A percentile compares a stretch with the other conserved stretches of the same genome.
Conservation (phyloP, 768 basidiomycete genomes). For the Lepiota venenata region DNA sequence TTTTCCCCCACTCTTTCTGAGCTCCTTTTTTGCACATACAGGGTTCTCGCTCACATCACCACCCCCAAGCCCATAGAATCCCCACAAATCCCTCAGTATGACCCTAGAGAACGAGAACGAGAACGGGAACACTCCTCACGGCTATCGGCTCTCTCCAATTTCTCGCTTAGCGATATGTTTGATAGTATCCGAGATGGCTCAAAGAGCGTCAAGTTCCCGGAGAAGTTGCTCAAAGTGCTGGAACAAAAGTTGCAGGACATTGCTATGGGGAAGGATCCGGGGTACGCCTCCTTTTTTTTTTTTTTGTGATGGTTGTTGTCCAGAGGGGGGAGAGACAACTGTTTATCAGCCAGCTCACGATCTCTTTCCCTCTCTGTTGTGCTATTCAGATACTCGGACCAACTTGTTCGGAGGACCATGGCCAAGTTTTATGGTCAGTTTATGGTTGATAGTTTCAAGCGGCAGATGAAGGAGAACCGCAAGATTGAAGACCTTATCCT, state of each 20-base stretch:
- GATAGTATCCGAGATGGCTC: slow-evolving; percentile 55
- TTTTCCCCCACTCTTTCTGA: background rate
- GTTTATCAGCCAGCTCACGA: background rate
- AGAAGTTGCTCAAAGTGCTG: slow-evolving; percentile 88
- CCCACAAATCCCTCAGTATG: slow-evolving; percentile 22
- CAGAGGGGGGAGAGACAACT: too few relatives aligned
- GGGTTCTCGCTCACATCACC: slow-evolving; percentile 70
- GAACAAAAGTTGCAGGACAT: slow-evolving; percentile 89
- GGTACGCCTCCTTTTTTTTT: too few relatives aligned
- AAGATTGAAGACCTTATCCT: slow-evolving; percentile 98
- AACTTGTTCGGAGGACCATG: slow-evolving; percentile 84
- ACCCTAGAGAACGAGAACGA: slow-evolving; percentile 44
- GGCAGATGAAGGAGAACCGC: slow-evolving; percentile 92
- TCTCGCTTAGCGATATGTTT: slow-evolving; percentile 75
- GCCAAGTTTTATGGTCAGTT: slow-evolving; percentile 92
- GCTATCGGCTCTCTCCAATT: slow-evolving; percentile 64
- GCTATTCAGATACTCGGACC: slow-evolving; percentile 91
- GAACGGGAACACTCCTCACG: slow-evolving; percentile 68
- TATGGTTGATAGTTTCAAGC: slow-evolving; percentile 78
- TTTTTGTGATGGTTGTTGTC: too few relatives aligned
- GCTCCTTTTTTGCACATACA: slow-evolving; percentile 25
- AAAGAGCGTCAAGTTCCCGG: slow-evolving; percentile 90
- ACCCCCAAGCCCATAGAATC: slow-evolving; percentile 51
- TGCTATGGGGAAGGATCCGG: slow-evolving; percentile 88
- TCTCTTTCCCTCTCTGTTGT: too few relatives aligned